phyloP scores from a whole-genome alignment of 805 yeast species.

The Sporopachydermia lactativora region DNA sequence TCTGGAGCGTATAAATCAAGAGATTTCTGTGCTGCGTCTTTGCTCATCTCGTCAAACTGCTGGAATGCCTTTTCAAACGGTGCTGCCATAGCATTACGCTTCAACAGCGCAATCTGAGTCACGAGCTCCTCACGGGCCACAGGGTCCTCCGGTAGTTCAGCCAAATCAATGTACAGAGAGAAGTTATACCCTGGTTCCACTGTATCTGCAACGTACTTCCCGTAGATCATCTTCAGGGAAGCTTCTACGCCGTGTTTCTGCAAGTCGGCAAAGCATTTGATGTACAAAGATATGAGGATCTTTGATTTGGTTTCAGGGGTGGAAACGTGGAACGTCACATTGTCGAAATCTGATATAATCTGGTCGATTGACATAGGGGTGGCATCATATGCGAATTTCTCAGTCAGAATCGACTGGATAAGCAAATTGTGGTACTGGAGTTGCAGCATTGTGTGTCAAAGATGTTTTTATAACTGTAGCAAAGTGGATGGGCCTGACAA shows the following conservation, averaged over 20 bases:
- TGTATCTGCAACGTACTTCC: conserved; percentile 30
- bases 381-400: conserved; percentile 40
- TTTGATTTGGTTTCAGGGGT: conserved; percentile 65
- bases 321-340: conserved; percentile 85
- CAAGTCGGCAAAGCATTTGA: conserved; percentile 70
- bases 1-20: conserved; percentile 26
- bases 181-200: conserved; percentile 75
- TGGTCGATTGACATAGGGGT: conserved; percentile 54
- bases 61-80: conserved; percentile 81
- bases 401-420: conserved; percentile 66
- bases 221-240: conserved; percentile 31
- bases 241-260: conserved; percentile 39
- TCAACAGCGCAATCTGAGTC: conserved; percentile 55
- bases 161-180: conserved; percentile 56
- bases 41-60: conserved; percentile 58
- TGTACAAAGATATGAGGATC: conserved; percentile 52
- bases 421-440: conserved; percentile 75
- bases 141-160: conserved; percentile 22
- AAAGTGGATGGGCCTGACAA: no score
- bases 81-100: conserved; percentile 81
- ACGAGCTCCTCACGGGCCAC: conserved; percentile 42
- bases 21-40: conserved; percentile 21
- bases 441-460: conserved; percentile 62
- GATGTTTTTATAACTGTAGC: no score
- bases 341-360: conserved; percentile 88